Conservation (phyloP, 192 early-diverging fungal genomes). For the Coemansia sp. region DNA sequence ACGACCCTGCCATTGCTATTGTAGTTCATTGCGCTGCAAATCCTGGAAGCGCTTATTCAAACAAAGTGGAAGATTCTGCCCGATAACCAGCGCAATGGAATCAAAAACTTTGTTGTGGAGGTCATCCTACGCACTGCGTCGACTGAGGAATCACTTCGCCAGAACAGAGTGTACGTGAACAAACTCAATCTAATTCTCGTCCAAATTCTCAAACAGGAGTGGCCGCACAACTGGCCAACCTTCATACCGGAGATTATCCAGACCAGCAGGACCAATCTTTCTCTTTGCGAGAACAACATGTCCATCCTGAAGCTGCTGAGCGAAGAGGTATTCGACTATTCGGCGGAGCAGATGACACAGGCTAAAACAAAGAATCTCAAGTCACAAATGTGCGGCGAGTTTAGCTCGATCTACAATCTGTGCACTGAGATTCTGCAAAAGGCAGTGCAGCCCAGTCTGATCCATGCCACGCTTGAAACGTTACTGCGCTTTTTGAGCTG, state of each 20-base stretch:
- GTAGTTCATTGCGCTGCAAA: conserved; percentile 89
- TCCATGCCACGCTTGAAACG: conserved; percentile 90
- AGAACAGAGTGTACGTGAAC: conserved; percentile 76
- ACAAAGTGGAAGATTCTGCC: conserved; percentile 97
- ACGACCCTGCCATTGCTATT: background rate
- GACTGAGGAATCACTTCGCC: conserved; percentile 74
- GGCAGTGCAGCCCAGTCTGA: conserved; percentile 85
- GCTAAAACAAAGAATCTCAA: conserved; percentile 91
- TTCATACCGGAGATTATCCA: conserved; percentile 98
- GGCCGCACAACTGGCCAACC: conserved; percentile 98
- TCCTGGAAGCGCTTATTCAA: conserved; percentile 93
- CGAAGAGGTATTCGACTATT: conserved; percentile 99
- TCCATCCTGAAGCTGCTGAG: conserved; percentile 96
- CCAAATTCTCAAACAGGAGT: conserved; percentile 99
- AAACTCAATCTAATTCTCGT: conserved; percentile 97
- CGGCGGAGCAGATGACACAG: conserved; percentile 98
- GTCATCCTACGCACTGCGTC: conserved; percentile 90
- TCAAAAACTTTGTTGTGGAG: conserved; percentile 93
- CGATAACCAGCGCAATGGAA: conserved; percentile 74
- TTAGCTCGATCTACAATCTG: conserved; percentile 91
- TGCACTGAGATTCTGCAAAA: conserved; percentile 93
- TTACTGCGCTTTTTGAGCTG: conserved; percentile 95
- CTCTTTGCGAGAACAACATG: conserved; percentile 99
- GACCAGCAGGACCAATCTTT: conserved; percentile 88
- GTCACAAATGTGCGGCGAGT: conserved; percentile 93